Conservation (phyloP, 805 yeast genomes). For the Yarrowia bubula region DNA sequence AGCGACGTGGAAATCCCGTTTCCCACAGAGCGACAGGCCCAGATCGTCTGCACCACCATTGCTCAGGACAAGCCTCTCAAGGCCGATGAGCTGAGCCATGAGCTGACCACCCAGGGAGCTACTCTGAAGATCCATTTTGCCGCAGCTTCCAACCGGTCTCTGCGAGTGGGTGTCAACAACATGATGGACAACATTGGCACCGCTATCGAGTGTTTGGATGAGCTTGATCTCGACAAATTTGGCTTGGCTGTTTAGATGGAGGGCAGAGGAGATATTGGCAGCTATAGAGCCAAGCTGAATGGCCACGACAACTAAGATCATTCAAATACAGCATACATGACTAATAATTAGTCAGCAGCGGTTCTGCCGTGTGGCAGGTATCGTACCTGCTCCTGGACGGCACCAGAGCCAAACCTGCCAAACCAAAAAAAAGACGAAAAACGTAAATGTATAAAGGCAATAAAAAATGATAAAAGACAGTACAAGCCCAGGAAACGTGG, state of each 20-base stretch:
- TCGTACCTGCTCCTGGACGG: neutral
- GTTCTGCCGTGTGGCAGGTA: too few species aligned
- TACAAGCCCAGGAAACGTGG: too few species aligned
- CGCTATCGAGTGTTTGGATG: constrained; percentile 75
- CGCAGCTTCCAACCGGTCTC: constrained; percentile 68
- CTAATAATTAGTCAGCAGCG: neutral
- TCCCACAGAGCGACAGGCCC: constrained; percentile 55
- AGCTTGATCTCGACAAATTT: constrained; percentile 41
- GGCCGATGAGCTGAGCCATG: constrained; percentile 59
- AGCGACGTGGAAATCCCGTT: constrained; percentile 55
- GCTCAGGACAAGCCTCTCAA: constrained; percentile 79
- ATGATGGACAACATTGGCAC: constrained; percentile 74
- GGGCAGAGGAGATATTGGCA: neutral
- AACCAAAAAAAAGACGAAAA: neutral
- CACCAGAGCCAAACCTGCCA: neutral
- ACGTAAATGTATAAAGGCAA: neutral
- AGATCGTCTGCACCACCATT: constrained; percentile 59
- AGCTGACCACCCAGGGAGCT: constrained; percentile 42
- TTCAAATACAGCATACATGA: too few species aligned
- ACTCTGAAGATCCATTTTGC: constrained; percentile 49
- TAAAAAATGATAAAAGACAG: neutral
- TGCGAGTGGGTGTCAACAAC: constrained; percentile 82
- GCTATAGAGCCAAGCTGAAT: neutral
- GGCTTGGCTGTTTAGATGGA: neutral
- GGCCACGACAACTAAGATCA: neutral